Evolutionary conservation across 1,284 basidiomycete genomes (phyloP).

Genomic region (Moesziomyces sp.): DNA sequence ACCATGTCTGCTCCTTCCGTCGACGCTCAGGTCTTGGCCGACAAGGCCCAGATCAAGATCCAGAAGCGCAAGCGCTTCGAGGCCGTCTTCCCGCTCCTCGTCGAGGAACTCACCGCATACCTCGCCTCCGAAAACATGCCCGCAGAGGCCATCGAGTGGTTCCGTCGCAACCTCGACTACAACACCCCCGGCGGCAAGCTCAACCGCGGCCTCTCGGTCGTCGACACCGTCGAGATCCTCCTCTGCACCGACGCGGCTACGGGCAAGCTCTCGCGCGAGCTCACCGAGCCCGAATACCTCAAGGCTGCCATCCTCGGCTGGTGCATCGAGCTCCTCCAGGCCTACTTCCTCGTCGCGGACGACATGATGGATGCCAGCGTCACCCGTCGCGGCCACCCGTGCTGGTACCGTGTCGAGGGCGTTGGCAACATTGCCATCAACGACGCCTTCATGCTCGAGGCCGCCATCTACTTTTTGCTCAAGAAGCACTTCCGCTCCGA

Average conservation of each 20-base stretch:
- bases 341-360: constrained; percentile 96
- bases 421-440: constrained; percentile 93
- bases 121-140: constrained; percentile 75
- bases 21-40: constrained; percentile 35
- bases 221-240: constrained; percentile 91
- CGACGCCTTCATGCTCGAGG: constrained; percentile 96
- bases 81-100: constrained; percentile 72
- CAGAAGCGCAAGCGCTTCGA: constrained; percentile 69
- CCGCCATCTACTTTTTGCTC: constrained; percentile 88
- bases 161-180: constrained; percentile 78
- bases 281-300: constrained; percentile 77
- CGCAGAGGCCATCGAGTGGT: constrained; percentile 84
- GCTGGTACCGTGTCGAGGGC: constrained; percentile 78
- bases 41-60: constrained; percentile 62
- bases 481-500: constrained; percentile 87
- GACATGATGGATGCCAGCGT: constrained; percentile 97
- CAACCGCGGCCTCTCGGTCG: constrained; percentile 92
- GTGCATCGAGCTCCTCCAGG: constrained; percentile 98
- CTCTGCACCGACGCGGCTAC: constrained; percentile 72
- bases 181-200: constrained; percentile 97
- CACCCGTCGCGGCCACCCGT: constrained; percentile 96
- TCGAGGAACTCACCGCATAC: constrained; percentile 74
- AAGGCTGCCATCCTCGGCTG: constrained; percentile 91
- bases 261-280: constrained; percentile 69
- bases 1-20: constrained; percentile 30